Conservation (phyloP, 306 rosid genomes). For the Herpetospermum pedunculosum region DNA sequence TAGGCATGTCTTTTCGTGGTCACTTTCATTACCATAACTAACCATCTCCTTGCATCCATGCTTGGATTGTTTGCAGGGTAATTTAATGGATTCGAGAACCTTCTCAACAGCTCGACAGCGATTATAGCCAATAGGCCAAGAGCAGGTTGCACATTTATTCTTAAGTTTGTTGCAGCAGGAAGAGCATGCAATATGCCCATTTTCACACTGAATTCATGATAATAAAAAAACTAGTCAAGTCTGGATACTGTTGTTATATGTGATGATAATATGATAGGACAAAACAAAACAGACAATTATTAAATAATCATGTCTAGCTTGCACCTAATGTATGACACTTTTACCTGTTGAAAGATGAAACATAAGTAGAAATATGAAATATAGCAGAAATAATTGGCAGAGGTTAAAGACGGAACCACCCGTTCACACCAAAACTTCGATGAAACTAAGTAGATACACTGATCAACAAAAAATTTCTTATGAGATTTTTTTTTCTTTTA, state of each 20-base stretch:
- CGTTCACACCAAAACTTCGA: background rate
- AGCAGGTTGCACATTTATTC: constrained; percentile 54
- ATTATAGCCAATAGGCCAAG: constrained; percentile 53
- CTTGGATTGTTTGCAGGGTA: constrained; percentile 36
- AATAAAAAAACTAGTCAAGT: background rate
- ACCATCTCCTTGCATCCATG: constrained; percentile 45
- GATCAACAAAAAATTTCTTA: background rate
- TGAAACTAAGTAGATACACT: background rate
- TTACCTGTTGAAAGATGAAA: background rate
- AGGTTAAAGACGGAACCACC: background rate
- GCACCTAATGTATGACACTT: background rate
- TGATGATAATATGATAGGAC: background rate
- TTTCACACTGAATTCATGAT: constrained; percentile 59
- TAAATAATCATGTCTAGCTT: background rate
- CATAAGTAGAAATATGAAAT: background rate
- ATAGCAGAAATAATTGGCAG: background rate
- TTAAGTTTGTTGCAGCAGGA: constrained; percentile 32
- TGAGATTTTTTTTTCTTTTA: background rate
- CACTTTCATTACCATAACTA: constrained; percentile 24
- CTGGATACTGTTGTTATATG: background rate
- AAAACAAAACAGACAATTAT: background rate
- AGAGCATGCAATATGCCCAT: constrained; percentile 74
- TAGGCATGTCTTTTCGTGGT: constrained; percentile 47
- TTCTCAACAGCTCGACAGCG: constrained; percentile 74
- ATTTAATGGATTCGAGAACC: constrained; percentile 46